Base-by-base conservation (phyloP, 192 early-diverging fungal genomes). In the Coemansia sp. region DNA sequence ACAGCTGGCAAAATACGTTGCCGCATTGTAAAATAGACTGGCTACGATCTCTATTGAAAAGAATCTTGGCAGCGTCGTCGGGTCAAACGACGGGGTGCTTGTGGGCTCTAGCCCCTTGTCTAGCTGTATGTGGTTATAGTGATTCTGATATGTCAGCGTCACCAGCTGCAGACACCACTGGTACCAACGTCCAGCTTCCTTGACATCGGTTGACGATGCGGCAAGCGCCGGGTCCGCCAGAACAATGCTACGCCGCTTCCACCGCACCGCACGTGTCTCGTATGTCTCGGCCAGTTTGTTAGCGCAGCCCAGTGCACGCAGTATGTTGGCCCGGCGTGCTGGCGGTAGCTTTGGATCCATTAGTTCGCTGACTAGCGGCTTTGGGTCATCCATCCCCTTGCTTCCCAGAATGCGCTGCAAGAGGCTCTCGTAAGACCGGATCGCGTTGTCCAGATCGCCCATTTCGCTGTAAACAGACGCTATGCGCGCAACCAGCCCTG, bases 91-190 rank as follows among this genome's bases (percentile, higher is more conserved):
- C 29, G 79, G 79, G 43, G 67, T 71, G 48, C 37, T 67, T 20
- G 59, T 46, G 2, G 62, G 58, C 31, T 63, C 63, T 64, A 64
- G 48, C 40, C 37, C 49, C 42, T 81, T 52, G 37, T 65, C 66
- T 12, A 72, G 66, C 63, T 66, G 72, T 43, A 62, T 40, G 23
- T 74, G 72, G 62, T 82, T 73, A 37, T 53, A 73, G 64, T 82
- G 75, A 48, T 76, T 77, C 63, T 77, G 75, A 21, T 82, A 82
- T 12, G 79, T 68, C 57, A 77, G 68, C 71, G 67, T 82, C 7
- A 74, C 71, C 7, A 82, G 33, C 61, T 82, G 74, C 75, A 82
- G 31, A 35, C 79, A 82, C 79, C 79, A 82, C n/a, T 73, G 70
- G 75, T 77, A 82, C 79, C 79, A 82, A n/a, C 63, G 70, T 15